Evolutionary conservation across 1,284 basidiomycete species (phyloP), one percentile per base, ranked within the genome.

Genomic region (Marasmius tenuissimus): DNA sequence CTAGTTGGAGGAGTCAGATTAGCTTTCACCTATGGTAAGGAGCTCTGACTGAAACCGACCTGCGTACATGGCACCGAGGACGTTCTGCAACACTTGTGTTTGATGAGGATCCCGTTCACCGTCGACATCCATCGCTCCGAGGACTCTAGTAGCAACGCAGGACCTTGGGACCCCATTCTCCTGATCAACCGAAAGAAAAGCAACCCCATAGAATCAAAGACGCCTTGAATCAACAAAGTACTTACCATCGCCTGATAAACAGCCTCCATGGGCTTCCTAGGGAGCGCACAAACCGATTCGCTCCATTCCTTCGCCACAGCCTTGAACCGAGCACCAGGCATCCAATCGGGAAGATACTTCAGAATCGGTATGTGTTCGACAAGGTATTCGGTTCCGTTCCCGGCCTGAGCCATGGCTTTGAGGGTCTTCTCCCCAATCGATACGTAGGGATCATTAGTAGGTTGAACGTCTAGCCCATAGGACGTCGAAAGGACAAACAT

Each of bases 401-500:
- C 27, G 7, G 57, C 42, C 11, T 40, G 42, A 7, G 57, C 42
- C 20, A 49, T 35, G 11, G 57, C 47, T n/a, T 33, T 11, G 22
- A 58, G 42, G n/a, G 11, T 9, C 20, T 58, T 49, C 42, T 58
- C 57, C 16, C 40, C 40, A 18, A 48, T 49, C 14, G 10, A 9
- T 1, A 58, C 20, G 45, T 48, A 58, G 18, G 57, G 42, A 58
- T 58, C 57, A 33, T 58, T 50, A 12, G 10, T 10, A 1, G n/a
- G 38, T 47, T n/a, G 37, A 37, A 58, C 47, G 35, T 58, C 57
- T 16, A 58, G 48, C 11, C 57, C 57, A 20, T 58, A 58, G 16
- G 12, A 11, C 18, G 35, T 49, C 5, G 22, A 20, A 11, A 57
- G 55, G 14, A 57, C 33, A 16, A 52, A 33, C 14, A 34, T 52